Base-by-base conservation (phyloP, 2,329 filamentous ascomycete genomes). In the Ophiostoma himal-ulmi region DNA sequence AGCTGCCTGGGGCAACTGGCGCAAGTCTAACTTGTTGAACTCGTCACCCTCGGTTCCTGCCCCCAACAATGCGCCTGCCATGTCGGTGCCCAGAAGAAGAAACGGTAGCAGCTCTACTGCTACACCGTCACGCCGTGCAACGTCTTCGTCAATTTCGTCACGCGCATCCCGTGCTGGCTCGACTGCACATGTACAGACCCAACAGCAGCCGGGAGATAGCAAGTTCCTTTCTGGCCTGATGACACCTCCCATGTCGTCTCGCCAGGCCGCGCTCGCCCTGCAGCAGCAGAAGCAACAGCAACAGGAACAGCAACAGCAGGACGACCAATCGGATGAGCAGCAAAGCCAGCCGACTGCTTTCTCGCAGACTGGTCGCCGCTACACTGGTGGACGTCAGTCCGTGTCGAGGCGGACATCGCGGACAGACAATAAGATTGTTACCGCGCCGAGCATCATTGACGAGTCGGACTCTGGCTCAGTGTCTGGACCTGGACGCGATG, bases 1-100 rank as follows among this genome's bases (percentile, higher is more conserved):
- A n/a, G 93, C 93, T n/a, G 94, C 93, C n/a, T 96, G 94, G 88
- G 94, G 93, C 66, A 97, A 90, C 79, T 97, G 94, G 94, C 89
- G 94, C 69, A 94, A 67, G 65, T 41, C 65, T 11, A 67, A 39
- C 62, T 36, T 48, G 37, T 22, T 67, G 91, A 78, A 87, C 85
- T 20, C 85, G 60, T 48, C 65, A 83, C 75, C 86, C 87, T 68
- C 80, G 83, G 13, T 80, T 79, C 36, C 75, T 83, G 52, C 68
- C 82, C 84, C 7, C 81, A 84, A 17, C 69, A 69, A 36, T 11
- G 69, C 71, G 1, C 36, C 72, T 17, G 39, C 70, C 4, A 48
- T 68, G 0, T 36, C 65, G 20, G 48, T 71, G 6, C 36, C 54
- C 11, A 48, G 67, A 69, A 48, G 79, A 44, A 62, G 30, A 78